phyloP scores from a whole-genome alignment of 257 asterid genomes.

The Ehretia macrophylla region DNA sequence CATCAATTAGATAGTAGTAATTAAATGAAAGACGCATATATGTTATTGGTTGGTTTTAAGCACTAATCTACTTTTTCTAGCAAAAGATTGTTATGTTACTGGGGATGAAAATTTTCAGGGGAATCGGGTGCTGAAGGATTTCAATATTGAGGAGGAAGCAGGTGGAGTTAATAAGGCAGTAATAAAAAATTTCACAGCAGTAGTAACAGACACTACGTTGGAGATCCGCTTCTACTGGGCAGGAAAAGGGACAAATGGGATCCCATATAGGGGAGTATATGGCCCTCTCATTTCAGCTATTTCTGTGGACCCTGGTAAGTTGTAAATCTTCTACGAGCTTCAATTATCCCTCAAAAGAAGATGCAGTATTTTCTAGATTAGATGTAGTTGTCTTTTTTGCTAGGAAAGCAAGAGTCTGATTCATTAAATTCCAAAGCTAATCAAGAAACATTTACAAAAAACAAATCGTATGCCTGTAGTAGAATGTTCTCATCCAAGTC shows the following conservation, averaged over 20 bases:
- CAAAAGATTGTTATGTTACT: neutral
- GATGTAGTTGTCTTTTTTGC: no score
- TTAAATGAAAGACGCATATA: no score
- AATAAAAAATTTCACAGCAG: constrained; percentile 36
- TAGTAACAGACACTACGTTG: constrained; percentile 45
- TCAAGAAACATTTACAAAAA: no score
- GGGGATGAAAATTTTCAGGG: constrained; percentile 40
- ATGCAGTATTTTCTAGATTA: no score
- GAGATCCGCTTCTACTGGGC: constrained; percentile 84
- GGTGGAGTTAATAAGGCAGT: constrained; percentile 62
- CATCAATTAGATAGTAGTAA: no score
- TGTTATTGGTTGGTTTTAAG: neutral
- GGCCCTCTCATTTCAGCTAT: constrained; percentile 94
- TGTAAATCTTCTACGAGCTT: neutral
- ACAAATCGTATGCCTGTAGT: no score
- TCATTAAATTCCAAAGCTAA: no score
- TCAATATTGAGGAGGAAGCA: constrained; percentile 71
- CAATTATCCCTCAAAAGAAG: neutral
- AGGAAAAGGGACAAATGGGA: constrained; percentile 73
- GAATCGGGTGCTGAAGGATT: constrained; percentile 51
- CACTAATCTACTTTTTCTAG: neutral
- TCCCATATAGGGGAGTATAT: constrained; percentile 67
- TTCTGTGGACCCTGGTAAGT: constrained; percentile 60
- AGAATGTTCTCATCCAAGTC: no score
- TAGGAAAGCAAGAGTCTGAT: no score